Conservation (phyloP, 2,329 filamentous ascomycete species). For the Nectriaceae sp. region DNA sequence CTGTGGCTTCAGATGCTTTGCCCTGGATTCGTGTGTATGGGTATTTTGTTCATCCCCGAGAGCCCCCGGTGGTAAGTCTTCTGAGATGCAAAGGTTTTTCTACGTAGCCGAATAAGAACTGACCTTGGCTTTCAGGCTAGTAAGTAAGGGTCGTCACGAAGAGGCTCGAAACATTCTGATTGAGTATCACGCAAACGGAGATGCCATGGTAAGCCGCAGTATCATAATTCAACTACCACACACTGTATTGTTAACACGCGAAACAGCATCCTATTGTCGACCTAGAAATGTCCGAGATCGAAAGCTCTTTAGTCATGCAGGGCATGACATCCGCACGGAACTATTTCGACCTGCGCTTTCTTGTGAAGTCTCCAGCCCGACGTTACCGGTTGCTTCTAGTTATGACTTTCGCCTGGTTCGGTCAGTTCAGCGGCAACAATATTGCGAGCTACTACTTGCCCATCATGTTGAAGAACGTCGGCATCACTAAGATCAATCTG, state of each 20-base stretch:
- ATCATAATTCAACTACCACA: too few relatives aligned
- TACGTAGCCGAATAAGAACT: too few relatives aligned
- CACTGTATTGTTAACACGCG: too few relatives aligned
- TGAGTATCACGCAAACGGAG: conserved; percentile 53
- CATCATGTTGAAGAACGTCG: conserved; percentile 37
- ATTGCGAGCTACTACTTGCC: conserved; percentile 35
- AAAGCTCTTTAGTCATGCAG: conserved; percentile 27
- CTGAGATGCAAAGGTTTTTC: too few relatives aligned
- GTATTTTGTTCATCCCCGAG: conserved; percentile 56
- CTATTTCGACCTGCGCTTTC: conserved; percentile 37
- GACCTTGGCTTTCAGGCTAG: too few relatives aligned
- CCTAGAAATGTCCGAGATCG: conserved; percentile 38
- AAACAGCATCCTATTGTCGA: conserved; percentile 45
- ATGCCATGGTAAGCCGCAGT: too few relatives aligned
- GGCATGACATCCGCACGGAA: conserved; percentile 36
- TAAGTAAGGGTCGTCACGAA: conserved; percentile 39
- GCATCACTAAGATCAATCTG: conserved; percentile 38
- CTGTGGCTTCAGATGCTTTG: conserved; percentile 19
- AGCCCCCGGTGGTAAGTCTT: conserved; percentile 63
- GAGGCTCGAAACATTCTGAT: conserved; percentile 53
- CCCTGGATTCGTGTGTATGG: conserved; percentile 14
- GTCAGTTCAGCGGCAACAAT: conserved; percentile 42
- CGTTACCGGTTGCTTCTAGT: conserved; percentile 40
- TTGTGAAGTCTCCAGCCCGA: conserved; percentile 37
- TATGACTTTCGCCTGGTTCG: conserved; percentile 42